Conservation (phyloP, 2,329 filamentous ascomycete genomes). For the Myrmaecium sp. region DNA sequence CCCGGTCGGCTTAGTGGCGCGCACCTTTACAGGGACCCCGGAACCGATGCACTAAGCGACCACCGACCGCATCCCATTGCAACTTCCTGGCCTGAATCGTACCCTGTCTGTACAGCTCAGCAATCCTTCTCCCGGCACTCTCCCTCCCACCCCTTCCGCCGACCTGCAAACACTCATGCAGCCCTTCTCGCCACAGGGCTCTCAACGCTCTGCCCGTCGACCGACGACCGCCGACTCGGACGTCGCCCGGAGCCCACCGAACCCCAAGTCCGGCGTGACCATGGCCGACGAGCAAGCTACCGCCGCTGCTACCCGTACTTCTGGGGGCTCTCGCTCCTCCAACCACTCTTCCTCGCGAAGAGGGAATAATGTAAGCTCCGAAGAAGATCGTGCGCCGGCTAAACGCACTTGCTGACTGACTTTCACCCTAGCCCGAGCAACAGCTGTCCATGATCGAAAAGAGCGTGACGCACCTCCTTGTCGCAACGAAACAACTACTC, state of each 20-base stretch:
- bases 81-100: too few relatives aligned
- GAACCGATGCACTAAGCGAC: too few relatives aligned
- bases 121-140: too few relatives aligned
- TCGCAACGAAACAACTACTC: conserved; percentile 92
- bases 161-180: too few relatives aligned
- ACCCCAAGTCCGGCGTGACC: conserved; percentile 32
- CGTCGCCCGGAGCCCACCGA: conserved; percentile 12
- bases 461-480: conserved; percentile 91
- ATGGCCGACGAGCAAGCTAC: conserved; percentile 37
- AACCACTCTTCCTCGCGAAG: conserved; percentile 23
- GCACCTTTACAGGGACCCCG: too few relatives aligned
- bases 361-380: conserved; percentile 19
- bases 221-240: conserved; percentile 10
- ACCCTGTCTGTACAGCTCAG: too few relatives aligned
- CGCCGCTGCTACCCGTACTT: conserved; percentile 46
- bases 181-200: too few relatives aligned
- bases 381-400: background rate
- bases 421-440: conserved; percentile 41
- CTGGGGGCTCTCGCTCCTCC: conserved; percentile 49
- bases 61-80: too few relatives aligned
- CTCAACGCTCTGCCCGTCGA: too few relatives aligned
- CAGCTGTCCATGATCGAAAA: conserved; percentile 95
- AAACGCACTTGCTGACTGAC: conserved; percentile 1
- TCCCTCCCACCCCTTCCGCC: too few relatives aligned
- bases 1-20: too few relatives aligned